phyloP scores from a whole-genome alignment of 2,329 filamentous ascomycete species.

The Zasmidium cellare region DNA sequence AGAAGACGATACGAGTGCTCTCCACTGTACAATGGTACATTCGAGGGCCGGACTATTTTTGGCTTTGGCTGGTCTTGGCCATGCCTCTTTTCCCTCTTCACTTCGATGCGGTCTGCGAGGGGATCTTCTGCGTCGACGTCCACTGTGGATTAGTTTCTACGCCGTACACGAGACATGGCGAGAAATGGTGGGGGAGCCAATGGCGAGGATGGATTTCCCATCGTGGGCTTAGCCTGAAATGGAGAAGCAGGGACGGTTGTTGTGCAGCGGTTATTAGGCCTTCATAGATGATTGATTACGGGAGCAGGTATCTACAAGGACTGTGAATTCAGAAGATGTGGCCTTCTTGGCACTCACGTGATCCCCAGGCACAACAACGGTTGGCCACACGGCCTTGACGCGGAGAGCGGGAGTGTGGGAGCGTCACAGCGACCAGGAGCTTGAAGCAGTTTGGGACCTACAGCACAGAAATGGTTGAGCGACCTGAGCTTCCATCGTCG shows the following conservation, averaged over 20 bases:
- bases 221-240: not conserved
- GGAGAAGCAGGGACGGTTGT: not conserved
- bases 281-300: no score
- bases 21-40: not conserved
- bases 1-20: not conserved
- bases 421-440: not conserved
- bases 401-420: not conserved
- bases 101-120: no score
- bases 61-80: not conserved
- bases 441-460: not conserved
- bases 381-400: not conserved
- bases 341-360: no score
- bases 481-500: not conserved
- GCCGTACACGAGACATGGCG: not conserved
- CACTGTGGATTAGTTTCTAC: not conserved
- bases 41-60: not conserved
- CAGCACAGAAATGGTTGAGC: not conserved
- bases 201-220: not conserved
- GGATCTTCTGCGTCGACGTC: no score
- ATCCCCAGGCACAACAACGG: no score
- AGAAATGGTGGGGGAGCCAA: not conserved
- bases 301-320: no score
- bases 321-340: no score
- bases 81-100: no score
- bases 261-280: no score